A percentile compares a stretch with the other conserved stretches of the same genome.
These are phyloP conservation scores for Cladosporium sp. DNA, from an alignment of 2,329 filamentous ascomycete species.

Conservation along the genomic window DNA sequence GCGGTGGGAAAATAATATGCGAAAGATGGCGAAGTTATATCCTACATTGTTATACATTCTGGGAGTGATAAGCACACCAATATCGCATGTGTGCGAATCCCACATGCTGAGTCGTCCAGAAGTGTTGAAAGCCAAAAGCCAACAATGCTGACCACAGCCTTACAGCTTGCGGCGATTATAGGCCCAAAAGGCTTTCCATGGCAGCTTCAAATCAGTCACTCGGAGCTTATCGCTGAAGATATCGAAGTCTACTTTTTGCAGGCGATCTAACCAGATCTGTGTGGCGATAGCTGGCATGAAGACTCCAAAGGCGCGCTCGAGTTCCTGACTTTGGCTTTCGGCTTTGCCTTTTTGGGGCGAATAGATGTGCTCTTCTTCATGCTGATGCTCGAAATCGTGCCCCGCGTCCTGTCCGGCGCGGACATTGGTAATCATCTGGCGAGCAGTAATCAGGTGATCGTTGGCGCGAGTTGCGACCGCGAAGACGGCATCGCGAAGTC, in stretches of 20 bases:
- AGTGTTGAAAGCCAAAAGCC: background rate
- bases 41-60: conserved; percentile 1
- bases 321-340: conserved; percentile 45
- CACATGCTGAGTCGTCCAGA: background rate
- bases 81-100: background rate
- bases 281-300: conserved; percentile 77
- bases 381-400: conserved; percentile 84
- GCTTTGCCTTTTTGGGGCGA: conserved; percentile 21
- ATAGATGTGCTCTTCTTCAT: conserved; percentile 65
- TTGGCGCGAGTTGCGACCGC: conserved; percentile 88
- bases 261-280: conserved; percentile 68
- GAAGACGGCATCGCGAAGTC: conserved; percentile 86
- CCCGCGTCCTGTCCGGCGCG: conserved; percentile 68
- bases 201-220: conserved; percentile 74
- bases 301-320: conserved; percentile 70
- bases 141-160: background rate
- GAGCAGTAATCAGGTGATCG: conserved; percentile 89
- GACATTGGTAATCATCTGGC: conserved; percentile 83
- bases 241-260: conserved; percentile 83
- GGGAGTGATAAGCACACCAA: background rate
- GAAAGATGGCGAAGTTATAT: background rate
- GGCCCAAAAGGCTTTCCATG: conserved; percentile 69
- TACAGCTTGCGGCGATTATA: conserved; percentile 52
- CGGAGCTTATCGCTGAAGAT: conserved; percentile 63
- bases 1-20: background rate